Conservation (phyloP, 2,329 filamentous ascomycete species). For the Chaetomiaceae sp. region DNA sequence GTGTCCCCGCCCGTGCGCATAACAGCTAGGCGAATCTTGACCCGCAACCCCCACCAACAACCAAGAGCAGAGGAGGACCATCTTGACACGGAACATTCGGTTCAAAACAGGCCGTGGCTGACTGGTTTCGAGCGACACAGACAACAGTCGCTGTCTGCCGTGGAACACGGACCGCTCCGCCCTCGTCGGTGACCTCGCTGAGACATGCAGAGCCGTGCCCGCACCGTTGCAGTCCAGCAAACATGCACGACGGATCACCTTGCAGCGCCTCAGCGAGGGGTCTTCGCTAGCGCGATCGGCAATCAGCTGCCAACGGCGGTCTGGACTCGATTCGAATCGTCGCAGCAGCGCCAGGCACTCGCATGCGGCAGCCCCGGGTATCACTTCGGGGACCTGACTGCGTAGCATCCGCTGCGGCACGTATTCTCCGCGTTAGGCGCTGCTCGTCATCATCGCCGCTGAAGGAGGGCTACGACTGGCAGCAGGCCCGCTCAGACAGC, state of each 20-base stretch:
- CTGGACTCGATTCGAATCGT: background rate
- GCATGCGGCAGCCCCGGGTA: no score
- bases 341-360: background rate
- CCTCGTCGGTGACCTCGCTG: background rate
- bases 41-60: background rate
- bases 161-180: background rate
- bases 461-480: no score
- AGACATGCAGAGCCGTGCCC: conserved; percentile 9
- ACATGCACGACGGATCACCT: background rate
- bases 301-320: background rate
- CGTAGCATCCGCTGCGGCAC: background rate
- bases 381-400: background rate
- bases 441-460: background rate
- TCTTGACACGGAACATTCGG: background rate
- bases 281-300: background rate
- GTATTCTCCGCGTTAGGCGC: background rate
- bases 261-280: background rate
- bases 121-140: background rate
- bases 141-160: background rate
- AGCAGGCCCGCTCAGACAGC: no score
- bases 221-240: background rate
- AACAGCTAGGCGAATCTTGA: no score
- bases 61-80: no score
- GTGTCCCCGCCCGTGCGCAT: no score
- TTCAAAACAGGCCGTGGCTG: background rate